phyloP scores from a whole-genome alignment of 1,139 yeast genomes.

The Saccharomyces hybrid region DNA sequence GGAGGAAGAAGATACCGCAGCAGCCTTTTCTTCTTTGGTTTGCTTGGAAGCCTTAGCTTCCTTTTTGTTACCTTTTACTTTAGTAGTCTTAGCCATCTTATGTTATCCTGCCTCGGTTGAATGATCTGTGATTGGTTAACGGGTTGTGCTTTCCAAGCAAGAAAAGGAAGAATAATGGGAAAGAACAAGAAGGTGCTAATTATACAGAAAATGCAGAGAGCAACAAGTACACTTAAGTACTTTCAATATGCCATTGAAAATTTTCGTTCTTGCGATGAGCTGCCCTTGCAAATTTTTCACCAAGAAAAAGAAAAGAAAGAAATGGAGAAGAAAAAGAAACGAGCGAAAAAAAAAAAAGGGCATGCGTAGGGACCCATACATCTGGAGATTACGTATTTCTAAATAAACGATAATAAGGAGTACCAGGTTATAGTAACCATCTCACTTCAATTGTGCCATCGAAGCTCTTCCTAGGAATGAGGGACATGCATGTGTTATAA shows the following conservation, averaged over 20 bases:
- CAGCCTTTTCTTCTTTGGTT: slow-evolving; percentile 5
- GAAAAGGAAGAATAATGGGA: slow-evolving; percentile 9
- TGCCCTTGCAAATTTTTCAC: background rate
- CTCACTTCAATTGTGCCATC: too few species aligned
- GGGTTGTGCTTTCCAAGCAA: slow-evolving; percentile 7
- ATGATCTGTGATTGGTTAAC: background rate
- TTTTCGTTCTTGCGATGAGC: background rate
- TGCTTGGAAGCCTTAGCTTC: slow-evolving; percentile 5
- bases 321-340: slow-evolving; percentile 4
- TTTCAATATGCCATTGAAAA: background rate
- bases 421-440: too few species aligned
- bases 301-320: background rate
- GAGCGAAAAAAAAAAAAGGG: slow-evolving; percentile 1
- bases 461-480: too few species aligned
- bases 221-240: background rate
- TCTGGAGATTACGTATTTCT: too few species aligned
- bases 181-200: background rate
- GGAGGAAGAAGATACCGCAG: slow-evolving; percentile 15
- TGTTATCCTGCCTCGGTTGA: slow-evolving; percentile 1
- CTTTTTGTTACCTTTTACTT: slow-evolving; percentile 6
- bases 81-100: slow-evolving; percentile 25
- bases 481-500: too few species aligned
- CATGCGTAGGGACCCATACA: too few species aligned
- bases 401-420: too few species aligned
- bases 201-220: too few species aligned